These are phyloP conservation scores for Fusarium annulatum DNA, from an alignment of 2,329 filamentous ascomycete genomes.

Conservation along the genomic window DNA sequence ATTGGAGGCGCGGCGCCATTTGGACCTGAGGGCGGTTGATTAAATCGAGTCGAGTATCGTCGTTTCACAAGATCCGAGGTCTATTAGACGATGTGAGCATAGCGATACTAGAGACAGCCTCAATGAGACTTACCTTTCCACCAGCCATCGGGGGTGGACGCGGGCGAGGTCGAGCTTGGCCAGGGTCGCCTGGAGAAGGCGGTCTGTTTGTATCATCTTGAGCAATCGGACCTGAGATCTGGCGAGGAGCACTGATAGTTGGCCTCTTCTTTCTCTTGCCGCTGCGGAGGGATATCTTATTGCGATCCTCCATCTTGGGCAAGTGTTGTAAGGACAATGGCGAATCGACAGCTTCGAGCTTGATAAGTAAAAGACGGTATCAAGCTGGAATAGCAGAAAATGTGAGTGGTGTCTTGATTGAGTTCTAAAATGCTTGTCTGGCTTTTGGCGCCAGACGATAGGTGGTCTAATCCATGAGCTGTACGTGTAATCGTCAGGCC, in stretches of 20 bases:
- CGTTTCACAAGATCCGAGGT: slow-evolving; percentile 90
- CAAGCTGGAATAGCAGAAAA: not conserved
- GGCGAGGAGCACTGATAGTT: slow-evolving; percentile 69
- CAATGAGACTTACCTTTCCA: slow-evolving; percentile 61
- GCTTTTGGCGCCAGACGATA: slow-evolving; percentile 31
- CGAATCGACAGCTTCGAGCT: not conserved
- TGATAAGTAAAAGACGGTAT: not conserved
- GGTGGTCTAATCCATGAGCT: slow-evolving; percentile 27
- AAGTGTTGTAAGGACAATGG: slow-evolving; percentile 10
- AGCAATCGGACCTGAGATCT: slow-evolving; percentile 70
- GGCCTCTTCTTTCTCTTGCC: slow-evolving; percentile 72
- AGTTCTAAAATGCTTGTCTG: slow-evolving; percentile 18
- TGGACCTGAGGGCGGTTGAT: slow-evolving; percentile 77
- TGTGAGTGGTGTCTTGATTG: slow-evolving; percentile 7
- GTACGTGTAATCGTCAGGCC: slow-evolving; percentile 29
- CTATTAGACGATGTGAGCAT: slow-evolving; percentile 51
- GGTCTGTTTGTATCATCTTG: slow-evolving; percentile 58
- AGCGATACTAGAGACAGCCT: not conserved
- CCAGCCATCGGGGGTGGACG: slow-evolving; percentile 63
- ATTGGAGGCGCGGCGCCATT: slow-evolving; percentile 77
- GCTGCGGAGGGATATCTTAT: slow-evolving; percentile 71
- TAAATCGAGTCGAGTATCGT: slow-evolving; percentile 93
- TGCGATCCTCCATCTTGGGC: slow-evolving; percentile 66
- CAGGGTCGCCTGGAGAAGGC: slow-evolving; percentile 40
- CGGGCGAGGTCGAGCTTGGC: slow-evolving; percentile 53